phyloP scores from a whole-genome alignment of 2,329 filamentous ascomycete genomes.

The Xylaria sp. region DNA sequence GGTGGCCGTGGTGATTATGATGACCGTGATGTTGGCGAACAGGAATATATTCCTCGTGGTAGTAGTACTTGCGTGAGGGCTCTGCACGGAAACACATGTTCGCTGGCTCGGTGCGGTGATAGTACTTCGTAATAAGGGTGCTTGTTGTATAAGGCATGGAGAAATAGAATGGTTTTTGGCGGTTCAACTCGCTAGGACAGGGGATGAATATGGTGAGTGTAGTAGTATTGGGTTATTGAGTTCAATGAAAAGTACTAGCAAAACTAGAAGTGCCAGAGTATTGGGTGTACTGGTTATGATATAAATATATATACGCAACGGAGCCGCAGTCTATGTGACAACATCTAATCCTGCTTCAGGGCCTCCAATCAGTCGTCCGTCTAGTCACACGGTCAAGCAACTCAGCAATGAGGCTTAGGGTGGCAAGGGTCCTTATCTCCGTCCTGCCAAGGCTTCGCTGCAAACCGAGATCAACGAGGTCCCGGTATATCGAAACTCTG shows the following conservation, averaged over 20 bases:
- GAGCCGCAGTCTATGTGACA: background rate
- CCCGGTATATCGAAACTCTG: background rate
- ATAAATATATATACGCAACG: background rate
- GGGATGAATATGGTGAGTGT: background rate
- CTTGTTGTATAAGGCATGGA: slow-evolving; percentile 35
- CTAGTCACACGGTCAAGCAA: background rate
- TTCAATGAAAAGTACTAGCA: background rate
- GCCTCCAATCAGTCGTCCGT: background rate
- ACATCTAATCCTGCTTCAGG: background rate
- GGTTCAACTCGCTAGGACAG: background rate
- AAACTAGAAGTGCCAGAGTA: background rate
- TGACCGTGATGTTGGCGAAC: slow-evolving; percentile 52
- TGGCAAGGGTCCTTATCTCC: slow-evolving; percentile 1
- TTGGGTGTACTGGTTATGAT: background rate
- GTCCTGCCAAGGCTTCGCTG: slow-evolving; percentile 18
- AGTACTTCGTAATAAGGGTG: slow-evolving; percentile 32
- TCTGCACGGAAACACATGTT: slow-evolving; percentile 63
- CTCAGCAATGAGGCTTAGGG: background rate
- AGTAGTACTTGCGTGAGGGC: slow-evolving; percentile 62
- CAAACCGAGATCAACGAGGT: slow-evolving; percentile 20
- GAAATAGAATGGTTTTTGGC: background rate
- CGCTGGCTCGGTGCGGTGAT: slow-evolving; percentile 34
- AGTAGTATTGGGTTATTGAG: background rate
- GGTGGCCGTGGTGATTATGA: slow-evolving; percentile 50
- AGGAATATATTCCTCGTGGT: slow-evolving; percentile 64